These are phyloP conservation scores for Daldinia grandis DNA, from an alignment of 495 filamentous ascomycete genomes.

Conservation along the genomic window DNA sequence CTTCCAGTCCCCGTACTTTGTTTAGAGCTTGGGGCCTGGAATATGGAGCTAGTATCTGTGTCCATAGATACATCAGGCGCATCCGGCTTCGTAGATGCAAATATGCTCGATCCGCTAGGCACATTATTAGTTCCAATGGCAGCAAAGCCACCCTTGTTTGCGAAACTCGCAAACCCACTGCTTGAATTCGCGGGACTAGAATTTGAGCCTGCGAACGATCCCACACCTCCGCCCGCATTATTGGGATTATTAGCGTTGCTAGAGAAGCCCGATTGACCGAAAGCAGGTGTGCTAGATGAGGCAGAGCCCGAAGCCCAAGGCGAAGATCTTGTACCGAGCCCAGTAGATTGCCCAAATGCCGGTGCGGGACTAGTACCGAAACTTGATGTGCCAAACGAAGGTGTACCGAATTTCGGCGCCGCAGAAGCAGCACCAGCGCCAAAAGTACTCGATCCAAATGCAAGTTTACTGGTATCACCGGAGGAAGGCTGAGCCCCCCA, in stretches of 20 bases:
- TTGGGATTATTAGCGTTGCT: slow-evolving; percentile 14
- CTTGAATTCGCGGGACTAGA: slow-evolving; percentile 35
- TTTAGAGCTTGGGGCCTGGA: slow-evolving; percentile 55
- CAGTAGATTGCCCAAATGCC: slow-evolving; percentile 63
- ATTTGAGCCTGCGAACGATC: slow-evolving; percentile 45
- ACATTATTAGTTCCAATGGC: slow-evolving; percentile 48
- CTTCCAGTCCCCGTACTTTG: slow-evolving; percentile 49
- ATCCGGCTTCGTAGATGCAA: slow-evolving; percentile 57
- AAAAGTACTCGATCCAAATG: slow-evolving; percentile 53
- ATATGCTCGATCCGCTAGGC: slow-evolving; percentile 52
- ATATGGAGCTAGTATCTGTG: slow-evolving; percentile 49
- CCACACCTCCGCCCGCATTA: slow-evolving; percentile 17
- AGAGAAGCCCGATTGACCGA: slow-evolving; percentile 52
- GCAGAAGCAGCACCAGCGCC: slow-evolving; percentile 60
- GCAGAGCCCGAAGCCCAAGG: slow-evolving; percentile 53
- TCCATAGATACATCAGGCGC: slow-evolving; percentile 53
- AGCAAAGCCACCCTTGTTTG: slow-evolving; percentile 65
- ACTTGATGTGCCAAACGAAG: slow-evolving; percentile 49
- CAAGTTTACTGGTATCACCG: slow-evolving; percentile 41
- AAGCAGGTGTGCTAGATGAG: slow-evolving; percentile 44
- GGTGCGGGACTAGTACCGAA: slow-evolving; percentile 46
- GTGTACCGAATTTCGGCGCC: slow-evolving; percentile 52
- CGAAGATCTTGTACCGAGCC: slow-evolving; percentile 48
- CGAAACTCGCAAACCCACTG: slow-evolving; percentile 68
- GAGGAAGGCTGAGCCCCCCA: slow-evolving; percentile 46